Percentiles rank a stretch among this genome's conserved stretches.
phyloP scores from a whole-genome alignment of 352 stramenopile genomes.

The Peronospora farinosa region DNA sequence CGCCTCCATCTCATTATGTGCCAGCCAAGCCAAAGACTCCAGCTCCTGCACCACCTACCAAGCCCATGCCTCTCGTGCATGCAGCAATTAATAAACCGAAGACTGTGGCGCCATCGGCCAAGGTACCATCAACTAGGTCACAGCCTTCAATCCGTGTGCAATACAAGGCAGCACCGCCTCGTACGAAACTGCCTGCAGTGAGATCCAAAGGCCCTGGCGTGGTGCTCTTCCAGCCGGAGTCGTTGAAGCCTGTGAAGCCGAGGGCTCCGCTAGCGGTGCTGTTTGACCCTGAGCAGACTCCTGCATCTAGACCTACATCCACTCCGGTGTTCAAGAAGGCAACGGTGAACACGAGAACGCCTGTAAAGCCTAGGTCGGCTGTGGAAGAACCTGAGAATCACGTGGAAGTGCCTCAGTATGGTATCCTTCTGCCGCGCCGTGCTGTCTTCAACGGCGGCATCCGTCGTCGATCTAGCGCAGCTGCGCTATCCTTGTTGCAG shows the following conservation, averaged over 20 bases:
- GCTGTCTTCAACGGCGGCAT: conserved; percentile 40
- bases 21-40: conserved; percentile 10
- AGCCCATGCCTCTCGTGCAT: conserved; percentile 12
- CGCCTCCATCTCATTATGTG: conserved; percentile 3
- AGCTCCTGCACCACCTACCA: conserved; percentile 6
- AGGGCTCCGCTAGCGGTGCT: conserved; percentile 26
- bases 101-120: not conserved
- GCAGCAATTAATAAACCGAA: conserved; percentile 9
- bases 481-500: conserved; percentile 27
- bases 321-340: conserved; percentile 10
- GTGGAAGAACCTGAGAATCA: conserved; percentile 16
- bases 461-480: conserved; percentile 28
- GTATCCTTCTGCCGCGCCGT: conserved; percentile 31
- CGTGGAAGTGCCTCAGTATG: conserved; percentile 9
- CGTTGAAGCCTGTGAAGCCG: conserved; percentile 24
- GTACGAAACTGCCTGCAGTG: conserved; percentile 7
- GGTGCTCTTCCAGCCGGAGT: conserved; percentile 30
- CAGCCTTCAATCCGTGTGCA: conserved; percentile 6
- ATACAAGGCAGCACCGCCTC: conserved; percentile 14
- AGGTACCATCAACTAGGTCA: conserved; percentile 5
- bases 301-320: conserved; percentile 5
- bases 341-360: conserved; percentile 18
- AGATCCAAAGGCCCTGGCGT: conserved; percentile 23
- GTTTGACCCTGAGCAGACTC: conserved; percentile 25
- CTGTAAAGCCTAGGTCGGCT: conserved; percentile 18